Evolutionary conservation across 305 asterid species (phyloP).

Genomic region (Fraxinus dipetala): DNA sequence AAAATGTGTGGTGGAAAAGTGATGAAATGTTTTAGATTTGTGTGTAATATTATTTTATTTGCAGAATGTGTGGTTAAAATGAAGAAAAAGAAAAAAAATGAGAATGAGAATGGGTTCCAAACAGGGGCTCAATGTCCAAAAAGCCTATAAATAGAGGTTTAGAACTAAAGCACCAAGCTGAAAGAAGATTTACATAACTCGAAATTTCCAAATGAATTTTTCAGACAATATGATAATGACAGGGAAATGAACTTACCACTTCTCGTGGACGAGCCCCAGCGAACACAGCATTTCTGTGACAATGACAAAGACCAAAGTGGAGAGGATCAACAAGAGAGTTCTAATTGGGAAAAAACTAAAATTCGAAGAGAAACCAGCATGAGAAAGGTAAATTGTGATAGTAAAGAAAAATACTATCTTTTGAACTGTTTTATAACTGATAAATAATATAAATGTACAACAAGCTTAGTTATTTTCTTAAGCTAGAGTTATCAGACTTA

Average conservation of each 20-base stretch:
- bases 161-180: not conserved
- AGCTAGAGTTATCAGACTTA: not conserved
- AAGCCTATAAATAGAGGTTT: not conserved
- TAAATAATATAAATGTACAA: not conserved
- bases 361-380: conserved; percentile 15
- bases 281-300: conserved; percentile 63
- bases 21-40: too few relatives aligned
- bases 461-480: not conserved
- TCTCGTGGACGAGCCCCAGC: conserved; percentile 90
- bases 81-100: not conserved
- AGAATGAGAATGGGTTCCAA: too few relatives aligned
- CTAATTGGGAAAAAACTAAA: not conserved
- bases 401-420: conserved; percentile 1
- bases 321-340: conserved; percentile 20
- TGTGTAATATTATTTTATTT: too few relatives aligned
- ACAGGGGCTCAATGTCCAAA: not conserved
- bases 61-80: too few relatives aligned
- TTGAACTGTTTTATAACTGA: not conserved
- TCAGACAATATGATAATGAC: conserved; percentile 9
- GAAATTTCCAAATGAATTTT: not conserved
- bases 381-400: not conserved
- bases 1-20: too few relatives aligned
- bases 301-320: conserved; percentile 23
- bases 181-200: not conserved
- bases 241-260: conserved; percentile 49